Evolutionary conservation across 2,329 filamentous ascomycete species (phyloP).

Genomic region (Canariomyces notabilis): DNA sequence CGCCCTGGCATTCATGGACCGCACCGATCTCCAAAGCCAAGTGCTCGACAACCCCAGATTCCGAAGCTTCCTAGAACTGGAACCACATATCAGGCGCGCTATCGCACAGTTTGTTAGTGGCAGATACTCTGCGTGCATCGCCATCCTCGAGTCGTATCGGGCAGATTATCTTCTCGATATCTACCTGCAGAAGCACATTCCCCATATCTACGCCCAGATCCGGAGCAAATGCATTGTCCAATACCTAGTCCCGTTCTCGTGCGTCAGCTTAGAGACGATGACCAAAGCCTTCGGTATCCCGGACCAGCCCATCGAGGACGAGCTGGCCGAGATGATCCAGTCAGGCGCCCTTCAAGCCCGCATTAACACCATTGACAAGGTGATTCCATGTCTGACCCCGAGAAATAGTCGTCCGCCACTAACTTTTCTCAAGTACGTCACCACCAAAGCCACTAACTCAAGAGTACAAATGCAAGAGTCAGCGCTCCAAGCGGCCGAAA

Average conservation of each 20-base stretch:
- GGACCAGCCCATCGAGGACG: conserved; percentile 60
- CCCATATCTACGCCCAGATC: conserved; percentile 66
- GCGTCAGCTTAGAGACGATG: conserved; percentile 76
- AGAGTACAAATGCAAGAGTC: conserved; percentile 66
- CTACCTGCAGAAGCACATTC: conserved; percentile 71
- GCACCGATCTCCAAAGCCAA: conserved; percentile 64
- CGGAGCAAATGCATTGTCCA: conserved; percentile 89
- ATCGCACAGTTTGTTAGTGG: conserved; percentile 85
- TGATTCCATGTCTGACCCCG: conserved; percentile 31
- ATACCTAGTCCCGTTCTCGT: conserved; percentile 86
- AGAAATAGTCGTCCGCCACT: neutral
- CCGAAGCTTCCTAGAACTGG: conserved; percentile 82
- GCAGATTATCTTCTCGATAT: conserved; percentile 88
- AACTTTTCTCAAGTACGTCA: conserved; percentile 54
- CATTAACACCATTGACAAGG: conserved; percentile 77
- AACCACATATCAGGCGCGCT: conserved; percentile 89
- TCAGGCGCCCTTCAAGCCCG: conserved; percentile 66
- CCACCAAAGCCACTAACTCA: conserved; percentile 62
- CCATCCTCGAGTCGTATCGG: conserved; percentile 74
- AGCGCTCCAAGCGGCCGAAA: conserved; percentile 61
- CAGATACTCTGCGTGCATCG: conserved; percentile 80
- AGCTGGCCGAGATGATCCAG: conserved; percentile 75
- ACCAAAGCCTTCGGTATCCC: conserved; percentile 67
- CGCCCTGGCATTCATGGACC: conserved; percentile 83
- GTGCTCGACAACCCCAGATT: conserved; percentile 80